A percentile compares a stretch with the other conserved stretches of the same genome.
Evolutionary conservation across 208 protist species (phyloP).

Genomic region (Wallacemonas sp.): DNA sequence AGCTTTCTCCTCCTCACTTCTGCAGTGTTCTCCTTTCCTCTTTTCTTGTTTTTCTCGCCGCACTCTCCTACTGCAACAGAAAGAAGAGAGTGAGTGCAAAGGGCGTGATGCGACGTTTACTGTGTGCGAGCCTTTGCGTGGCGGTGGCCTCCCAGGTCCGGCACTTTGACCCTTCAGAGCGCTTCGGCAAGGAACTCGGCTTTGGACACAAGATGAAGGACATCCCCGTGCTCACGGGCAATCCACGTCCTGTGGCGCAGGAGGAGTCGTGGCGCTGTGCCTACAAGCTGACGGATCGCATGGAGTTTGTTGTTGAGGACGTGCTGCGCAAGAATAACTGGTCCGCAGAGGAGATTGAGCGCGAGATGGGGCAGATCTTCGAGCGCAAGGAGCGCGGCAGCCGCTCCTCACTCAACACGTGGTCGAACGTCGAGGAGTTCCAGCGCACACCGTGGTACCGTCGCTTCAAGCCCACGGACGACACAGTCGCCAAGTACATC

Average conservation of each 20-base stretch:
- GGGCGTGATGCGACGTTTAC: conserved; percentile 10
- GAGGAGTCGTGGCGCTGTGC: conserved; percentile 81
- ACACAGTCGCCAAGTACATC: conserved; percentile 80
- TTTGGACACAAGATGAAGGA: conserved; percentile 88
- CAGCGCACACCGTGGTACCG: conserved; percentile 90
- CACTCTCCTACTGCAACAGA: too few species aligned
- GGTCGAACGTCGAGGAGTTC: conserved; percentile 89
- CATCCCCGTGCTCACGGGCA: conserved; percentile 87
- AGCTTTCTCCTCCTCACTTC: not conserved
- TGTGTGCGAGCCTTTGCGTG: not conserved
- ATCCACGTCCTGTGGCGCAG: conserved; percentile 68
- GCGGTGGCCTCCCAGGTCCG: conserved; percentile 14
- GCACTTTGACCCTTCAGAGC: conserved; percentile 58
- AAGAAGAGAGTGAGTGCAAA: too few species aligned
- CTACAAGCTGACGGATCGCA: conserved; percentile 86
- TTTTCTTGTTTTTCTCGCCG: too few species aligned
- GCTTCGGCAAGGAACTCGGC: conserved; percentile 82
- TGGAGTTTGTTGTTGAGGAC: conserved; percentile 81
- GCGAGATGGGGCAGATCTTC: conserved; percentile 85
- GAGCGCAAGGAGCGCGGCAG: conserved; percentile 60
- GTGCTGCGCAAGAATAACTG: conserved; percentile 66
- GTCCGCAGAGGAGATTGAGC: conserved; percentile 64
- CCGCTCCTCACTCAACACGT: conserved; percentile 82
- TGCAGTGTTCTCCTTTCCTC: not conserved
- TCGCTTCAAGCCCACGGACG: conserved; percentile 82